These are phyloP conservation scores for Asparagopsis taxiformis DNA, from an alignment of 31 red algal genomes.

Conservation along the genomic window DNA sequence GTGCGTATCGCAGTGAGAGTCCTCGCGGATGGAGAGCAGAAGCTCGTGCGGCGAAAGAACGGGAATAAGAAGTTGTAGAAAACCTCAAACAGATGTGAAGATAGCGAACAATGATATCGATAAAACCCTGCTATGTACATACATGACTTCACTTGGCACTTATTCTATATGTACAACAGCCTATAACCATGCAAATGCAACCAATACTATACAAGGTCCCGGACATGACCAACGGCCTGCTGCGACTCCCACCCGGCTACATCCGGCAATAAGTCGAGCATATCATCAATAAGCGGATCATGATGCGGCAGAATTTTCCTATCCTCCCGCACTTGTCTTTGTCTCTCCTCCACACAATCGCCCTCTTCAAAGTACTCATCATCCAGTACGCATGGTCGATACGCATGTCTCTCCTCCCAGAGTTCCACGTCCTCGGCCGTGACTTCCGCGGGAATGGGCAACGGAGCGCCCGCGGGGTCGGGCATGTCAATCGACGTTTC, in stretches of 20 bases:
- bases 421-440: too few species aligned
- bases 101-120: too few species aligned
- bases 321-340: constrained; percentile 16
- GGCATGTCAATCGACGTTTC: too few species aligned
- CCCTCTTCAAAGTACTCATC: neutral
- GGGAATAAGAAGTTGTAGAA: too few species aligned
- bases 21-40: constrained; percentile 21
- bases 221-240: neutral
- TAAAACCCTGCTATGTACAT: too few species aligned
- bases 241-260: neutral
- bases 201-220: neutral
- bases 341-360: neutral
- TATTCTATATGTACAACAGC: too few species aligned
- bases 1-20: constrained; percentile 48
- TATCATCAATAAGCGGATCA: constrained; percentile 39
- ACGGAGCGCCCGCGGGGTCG: too few species aligned
- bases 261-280: constrained; percentile 30
- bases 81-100: too few species aligned
- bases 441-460: too few species aligned
- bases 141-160: too few species aligned
- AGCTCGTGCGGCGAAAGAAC: neutral
- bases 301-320: constrained; percentile 18
- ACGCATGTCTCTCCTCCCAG: constrained; percentile 2
- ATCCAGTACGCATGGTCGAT: neutral
- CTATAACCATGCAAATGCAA: too few species aligned